These are phyloP conservation scores for Leccinum huronense DNA, from an alignment of 1,284 basidiomycete genomes.

Conservation along the genomic window DNA sequence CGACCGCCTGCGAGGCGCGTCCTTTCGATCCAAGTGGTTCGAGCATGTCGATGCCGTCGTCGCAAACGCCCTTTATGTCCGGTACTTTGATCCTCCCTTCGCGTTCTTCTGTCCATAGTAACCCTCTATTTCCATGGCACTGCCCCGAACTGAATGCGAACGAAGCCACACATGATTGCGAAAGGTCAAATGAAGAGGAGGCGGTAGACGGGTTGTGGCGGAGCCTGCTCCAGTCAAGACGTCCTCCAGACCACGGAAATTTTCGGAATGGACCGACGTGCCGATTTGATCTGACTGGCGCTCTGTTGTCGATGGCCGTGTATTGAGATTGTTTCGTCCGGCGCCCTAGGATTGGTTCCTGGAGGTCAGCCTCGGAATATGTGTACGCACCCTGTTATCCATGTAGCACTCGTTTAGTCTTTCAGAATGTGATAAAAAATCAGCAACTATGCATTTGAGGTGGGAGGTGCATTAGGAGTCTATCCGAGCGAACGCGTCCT, in stretches of 20 bases:
- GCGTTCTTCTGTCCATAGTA: neutral
- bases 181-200: neutral
- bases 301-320: neutral
- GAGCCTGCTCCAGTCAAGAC: conserved; percentile 14
- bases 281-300: conserved; percentile 15
- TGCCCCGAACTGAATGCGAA: neutral
- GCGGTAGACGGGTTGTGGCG: neutral
- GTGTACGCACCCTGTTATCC: conserved; percentile 4
- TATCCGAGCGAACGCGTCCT: conserved; percentile 22
- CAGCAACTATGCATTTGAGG: conserved; percentile 20
- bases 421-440: conserved; percentile 2
- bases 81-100: conserved; percentile 2
- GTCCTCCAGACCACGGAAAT: conserved; percentile 8
- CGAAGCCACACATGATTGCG: neutral
- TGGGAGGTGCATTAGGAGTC: conserved; percentile 10
- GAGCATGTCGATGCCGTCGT: conserved; percentile 5
- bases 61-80: neutral
- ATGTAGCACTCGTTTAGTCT: conserved; percentile 16
- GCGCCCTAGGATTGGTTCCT: conserved; percentile 17
- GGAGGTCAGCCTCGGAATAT: neutral
- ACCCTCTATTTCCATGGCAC: neutral
- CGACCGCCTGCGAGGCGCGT: neutral
- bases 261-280: conserved; percentile 29
- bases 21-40: neutral
- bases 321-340: neutral